These are phyloP conservation scores for Cenchrus americanus DNA, from an alignment of 176 grass and related monocot species.

Conservation along the genomic window DNA sequence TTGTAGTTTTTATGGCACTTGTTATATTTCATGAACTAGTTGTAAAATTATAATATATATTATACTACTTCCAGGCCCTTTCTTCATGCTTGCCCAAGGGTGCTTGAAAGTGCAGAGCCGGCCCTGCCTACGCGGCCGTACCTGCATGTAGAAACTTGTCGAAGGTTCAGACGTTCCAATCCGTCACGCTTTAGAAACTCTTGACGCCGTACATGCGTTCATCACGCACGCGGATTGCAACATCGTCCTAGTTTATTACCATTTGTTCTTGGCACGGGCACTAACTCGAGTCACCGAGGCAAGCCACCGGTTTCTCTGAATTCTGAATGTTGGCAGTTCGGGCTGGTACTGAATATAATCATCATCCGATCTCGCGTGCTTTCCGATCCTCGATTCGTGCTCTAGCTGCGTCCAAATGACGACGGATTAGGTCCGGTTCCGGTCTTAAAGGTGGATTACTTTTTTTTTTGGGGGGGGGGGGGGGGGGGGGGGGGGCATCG, in stretches of 20 bases:
- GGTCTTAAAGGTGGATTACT: background rate
- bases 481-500: background rate
- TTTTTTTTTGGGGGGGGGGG: too few species aligned
- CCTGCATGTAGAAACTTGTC: background rate
- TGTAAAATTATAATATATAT: too few species aligned
- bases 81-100: too few species aligned
- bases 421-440: background rate
- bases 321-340: background rate
- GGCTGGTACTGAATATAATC: background rate
- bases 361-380: conserved; percentile 8
- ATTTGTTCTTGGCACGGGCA: background rate
- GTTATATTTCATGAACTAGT: too few species aligned
- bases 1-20: too few species aligned
- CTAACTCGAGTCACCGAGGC: background rate
- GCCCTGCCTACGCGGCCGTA: too few species aligned
- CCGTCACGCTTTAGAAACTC: background rate
- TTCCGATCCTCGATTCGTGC: background rate
- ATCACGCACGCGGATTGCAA: background rate
- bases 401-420: background rate
- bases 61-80: too few species aligned
- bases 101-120: too few species aligned
- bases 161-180: conserved; percentile 7
- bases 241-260: background rate
- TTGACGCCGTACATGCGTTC: background rate
- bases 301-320: conserved; percentile 29